A percentile compares a stretch with the other conserved stretches of the same genome.
phyloP scores from a whole-genome alignment of 2,329 filamentous ascomycete species.

The Ustulina deusta region DNA sequence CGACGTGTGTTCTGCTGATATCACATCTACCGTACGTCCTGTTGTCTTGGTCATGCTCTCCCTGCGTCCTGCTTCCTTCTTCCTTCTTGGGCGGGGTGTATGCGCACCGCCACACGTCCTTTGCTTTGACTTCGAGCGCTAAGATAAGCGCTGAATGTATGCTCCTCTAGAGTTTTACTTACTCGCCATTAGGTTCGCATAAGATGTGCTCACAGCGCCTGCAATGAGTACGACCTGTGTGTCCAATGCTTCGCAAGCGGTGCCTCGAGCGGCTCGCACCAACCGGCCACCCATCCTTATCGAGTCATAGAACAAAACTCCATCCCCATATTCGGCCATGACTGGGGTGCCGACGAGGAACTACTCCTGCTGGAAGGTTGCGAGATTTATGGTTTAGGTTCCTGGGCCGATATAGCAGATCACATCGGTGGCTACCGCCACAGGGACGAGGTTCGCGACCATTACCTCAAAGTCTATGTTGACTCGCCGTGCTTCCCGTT shows the following conservation, averaged over 20 bases:
- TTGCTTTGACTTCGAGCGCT: neutral
- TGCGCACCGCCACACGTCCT: neutral
- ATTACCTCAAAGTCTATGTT: conserved; percentile 91
- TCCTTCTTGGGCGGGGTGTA: neutral
- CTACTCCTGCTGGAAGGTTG: conserved; percentile 92
- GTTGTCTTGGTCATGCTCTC: neutral
- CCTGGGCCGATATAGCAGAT: conserved; percentile 97
- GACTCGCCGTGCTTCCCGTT: conserved; percentile 86
- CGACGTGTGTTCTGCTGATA: conserved; percentile 95
- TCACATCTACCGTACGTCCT: conserved; percentile 88
- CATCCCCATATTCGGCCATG: conserved; percentile 92
- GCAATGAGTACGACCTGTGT: conserved; percentile 96
- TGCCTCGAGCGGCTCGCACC: conserved; percentile 82
- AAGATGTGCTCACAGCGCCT: conserved; percentile 83
- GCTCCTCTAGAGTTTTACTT: neutral
- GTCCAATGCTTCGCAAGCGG: conserved; percentile 93
- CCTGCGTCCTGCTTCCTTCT: neutral
- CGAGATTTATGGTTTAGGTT: conserved; percentile 95
- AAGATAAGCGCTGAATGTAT: neutral
- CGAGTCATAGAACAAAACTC: conserved; percentile 98
- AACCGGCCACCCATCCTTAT: conserved; percentile 87
- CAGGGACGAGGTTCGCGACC: conserved; percentile 95
- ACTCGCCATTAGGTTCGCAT: conserved; percentile 80
- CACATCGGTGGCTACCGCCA: conserved; percentile 95
- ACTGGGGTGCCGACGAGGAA: conserved; percentile 98